Evolutionary conservation across 2,329 filamentous ascomycete species (phyloP), one percentile per base, ranked within the genome.

Genomic region (Fusarium bulbicola): DNA sequence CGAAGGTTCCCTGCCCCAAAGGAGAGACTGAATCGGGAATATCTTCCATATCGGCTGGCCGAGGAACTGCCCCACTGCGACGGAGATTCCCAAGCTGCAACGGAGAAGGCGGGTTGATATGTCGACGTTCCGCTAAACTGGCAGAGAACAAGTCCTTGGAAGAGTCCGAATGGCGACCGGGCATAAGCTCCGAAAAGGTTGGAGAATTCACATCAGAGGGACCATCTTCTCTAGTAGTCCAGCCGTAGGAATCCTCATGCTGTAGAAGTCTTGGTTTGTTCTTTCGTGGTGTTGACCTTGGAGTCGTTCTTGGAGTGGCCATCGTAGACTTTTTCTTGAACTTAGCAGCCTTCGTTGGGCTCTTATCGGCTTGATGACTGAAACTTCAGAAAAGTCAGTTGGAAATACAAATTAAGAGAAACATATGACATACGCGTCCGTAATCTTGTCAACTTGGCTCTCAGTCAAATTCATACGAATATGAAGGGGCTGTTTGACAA

Each of bases 391-490:
- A 7, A 6, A 10, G 54, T 79, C 42, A 78, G 69, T 34, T 34
- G 20, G 12, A 28, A 12, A 7, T 20, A 32, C 5, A 21, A 21
- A 12, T 12, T 18, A 18, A 21, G 10, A 15, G 11, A 16, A 14
- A 12, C 18, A 24, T 20, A 34, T 37, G 36, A 58, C 84, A 68
- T 80, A 87, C 86, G 82, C 84, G 53, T 84, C 81, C 7, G 86
- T 83, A 47, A 87, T 79, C 66, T 81, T 84, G 63, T 87, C 83
- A 80, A 87, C 83, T 67, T 87, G 85, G 1, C 81, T 82, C 50
- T 87, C 84, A 9, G 85, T 87, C 61, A 87, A 71, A 68, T 86
- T 86, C 73, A 87, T 81, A 30, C 85, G 84, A 36, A 87, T 82
- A 43, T 85, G 82, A 26, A 87, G 78, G 6, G 82, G 82, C 49